Evolutionary conservation across 306 rosid genomes (phyloP).

Genomic region (Begonia loranthoides): DNA sequence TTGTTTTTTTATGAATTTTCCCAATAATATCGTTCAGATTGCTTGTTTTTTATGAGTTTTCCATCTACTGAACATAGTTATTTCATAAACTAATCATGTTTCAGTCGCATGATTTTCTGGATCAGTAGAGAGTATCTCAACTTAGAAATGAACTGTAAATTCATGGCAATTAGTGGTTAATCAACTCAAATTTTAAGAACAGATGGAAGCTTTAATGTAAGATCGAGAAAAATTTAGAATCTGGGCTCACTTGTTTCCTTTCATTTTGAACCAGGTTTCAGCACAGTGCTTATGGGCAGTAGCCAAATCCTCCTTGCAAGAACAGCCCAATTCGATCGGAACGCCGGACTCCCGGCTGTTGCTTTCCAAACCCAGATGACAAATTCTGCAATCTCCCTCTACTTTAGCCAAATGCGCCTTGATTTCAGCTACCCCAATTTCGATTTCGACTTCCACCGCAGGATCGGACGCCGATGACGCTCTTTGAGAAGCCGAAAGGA

Average conservation of each 20-base stretch:
- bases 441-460: not conserved
- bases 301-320: not conserved
- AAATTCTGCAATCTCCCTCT: not conserved
- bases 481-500: slow-evolving; percentile 21
- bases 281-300: slow-evolving; percentile 1
- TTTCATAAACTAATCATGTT: not conserved
- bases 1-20: too few species aligned
- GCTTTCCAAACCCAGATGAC: not conserved
- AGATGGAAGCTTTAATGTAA: slow-evolving; percentile 1
- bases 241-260: slow-evolving; percentile 7
- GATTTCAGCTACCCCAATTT: not conserved
- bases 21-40: too few species aligned
- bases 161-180: not conserved
- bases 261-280: not conserved
- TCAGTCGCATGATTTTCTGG: not conserved
- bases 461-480: not conserved
- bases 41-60: too few species aligned
- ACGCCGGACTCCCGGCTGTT: not conserved
- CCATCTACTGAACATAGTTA: not conserved
- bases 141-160: too few species aligned
- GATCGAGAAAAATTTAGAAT: slow-evolving; percentile 12
- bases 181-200: not conserved
- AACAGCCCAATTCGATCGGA: not conserved
- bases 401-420: not conserved
- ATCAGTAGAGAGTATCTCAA: too few species aligned